Base-by-base conservation (phyloP, 345 rosid genomes). In the Rhodamnia rubescens region DNA sequence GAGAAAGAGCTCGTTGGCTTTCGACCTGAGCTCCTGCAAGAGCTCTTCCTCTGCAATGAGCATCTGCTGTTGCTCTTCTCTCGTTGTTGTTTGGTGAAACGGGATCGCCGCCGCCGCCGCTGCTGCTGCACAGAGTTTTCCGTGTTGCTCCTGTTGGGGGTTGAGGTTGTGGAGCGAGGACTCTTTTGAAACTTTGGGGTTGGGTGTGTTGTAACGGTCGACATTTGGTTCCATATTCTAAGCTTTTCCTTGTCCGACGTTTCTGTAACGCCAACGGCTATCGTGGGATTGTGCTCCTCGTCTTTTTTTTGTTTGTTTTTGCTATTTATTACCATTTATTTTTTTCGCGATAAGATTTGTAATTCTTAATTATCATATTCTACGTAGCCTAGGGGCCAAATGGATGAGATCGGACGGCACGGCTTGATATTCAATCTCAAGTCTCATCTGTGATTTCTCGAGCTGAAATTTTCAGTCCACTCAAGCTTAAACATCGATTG, bases 1-100 rank as follows among this genome's bases (percentile, higher is more conserved):
- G 52, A 95, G 93, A 85, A 95, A 92, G 74, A 92, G 95, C 92
- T 95, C 98, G 0, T 92, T 90, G 57, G 98, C 99, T 88, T 91
- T 94, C 12, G 92, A 89, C 90, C 99, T 88, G 59, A 96, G 93
- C 87, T 88, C 92, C 82, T 92, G 97, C 92, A 94, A 82, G 64
- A 87, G 87, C 54, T 84, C 88, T 56, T 74, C 64, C 18, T 84
- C 86, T 86, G 58, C 74, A 18, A 1, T 50, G 54, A 18, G 32
- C 86, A 29, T 55, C 57, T 64, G 82, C 11, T 74, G 61, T 84
- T 32, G n/a, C 58, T 78, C 82, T 74, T 32, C 58, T 87, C 87
- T 86, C 93, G 85, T 90, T 58, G 54, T 81, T 88, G 87, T 10
- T 27, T 16, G 53, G 57, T 1, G 49, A 50, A 58, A 84, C 27